Percentiles rank a stretch among this genome's conserved stretches.
These are phyloP conservation scores for Sanguinoderma infundibulare DNA, from an alignment of 1,284 basidiomycete species.

Conservation along the genomic window DNA sequence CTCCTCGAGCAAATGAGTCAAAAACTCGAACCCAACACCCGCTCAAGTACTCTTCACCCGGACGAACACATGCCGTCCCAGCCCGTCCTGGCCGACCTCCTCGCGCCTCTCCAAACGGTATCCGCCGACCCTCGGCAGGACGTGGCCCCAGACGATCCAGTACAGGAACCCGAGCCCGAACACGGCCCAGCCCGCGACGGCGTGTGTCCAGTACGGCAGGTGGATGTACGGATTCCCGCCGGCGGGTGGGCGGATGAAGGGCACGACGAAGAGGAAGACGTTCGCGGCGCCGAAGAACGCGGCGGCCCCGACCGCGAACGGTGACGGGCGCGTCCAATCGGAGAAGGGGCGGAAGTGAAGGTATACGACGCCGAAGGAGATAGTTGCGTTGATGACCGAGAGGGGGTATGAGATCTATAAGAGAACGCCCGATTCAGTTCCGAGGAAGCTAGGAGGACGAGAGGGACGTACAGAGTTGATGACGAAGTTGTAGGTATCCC, in stretches of 20 bases:
- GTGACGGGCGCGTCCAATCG: slow-evolving; percentile 45
- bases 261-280: slow-evolving; percentile 56
- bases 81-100: slow-evolving; percentile 52
- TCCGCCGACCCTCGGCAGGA: slow-evolving; percentile 50
- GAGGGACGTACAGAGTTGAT: background rate
- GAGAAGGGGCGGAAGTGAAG: slow-evolving; percentile 42
- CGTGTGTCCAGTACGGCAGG: slow-evolving; percentile 67
- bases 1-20: too few species aligned
- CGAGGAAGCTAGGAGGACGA: slow-evolving; percentile 39
- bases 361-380: slow-evolving; percentile 59
- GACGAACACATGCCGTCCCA: slow-evolving; percentile 18
- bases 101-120: slow-evolving; percentile 52
- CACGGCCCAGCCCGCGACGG: slow-evolving; percentile 48
- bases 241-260: slow-evolving; percentile 55
- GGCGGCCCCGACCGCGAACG: slow-evolving; percentile 48
- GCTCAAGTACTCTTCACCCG: too few species aligned
- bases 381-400: slow-evolving; percentile 50
- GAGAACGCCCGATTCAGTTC: background rate
- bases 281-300: slow-evolving; percentile 61
- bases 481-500: slow-evolving; percentile 32
- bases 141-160: slow-evolving; percentile 60
- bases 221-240: slow-evolving; percentile 49
- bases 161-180: slow-evolving; percentile 56
- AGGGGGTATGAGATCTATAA: slow-evolving; percentile 55
- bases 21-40: too few species aligned